phyloP scores from a whole-genome alignment of 2,329 filamentous ascomycete species.

The Mollisia scopiformis region DNA sequence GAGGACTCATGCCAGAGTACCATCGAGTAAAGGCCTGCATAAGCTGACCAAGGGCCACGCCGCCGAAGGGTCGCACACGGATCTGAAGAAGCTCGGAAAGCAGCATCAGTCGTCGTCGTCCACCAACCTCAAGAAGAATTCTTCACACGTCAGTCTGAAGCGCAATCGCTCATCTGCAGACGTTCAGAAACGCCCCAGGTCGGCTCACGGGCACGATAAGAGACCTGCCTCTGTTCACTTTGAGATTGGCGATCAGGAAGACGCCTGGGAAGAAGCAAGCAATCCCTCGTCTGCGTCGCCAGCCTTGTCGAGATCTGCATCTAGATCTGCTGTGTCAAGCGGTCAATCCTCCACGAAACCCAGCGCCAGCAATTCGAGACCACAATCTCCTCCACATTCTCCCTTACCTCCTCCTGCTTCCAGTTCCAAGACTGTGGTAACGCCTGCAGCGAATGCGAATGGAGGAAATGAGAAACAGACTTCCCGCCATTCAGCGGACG shows the following conservation, averaged over 20 bases:
- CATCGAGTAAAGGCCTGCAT: constrained; percentile 34
- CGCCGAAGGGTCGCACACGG: constrained; percentile 31
- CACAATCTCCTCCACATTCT: constrained; percentile 33
- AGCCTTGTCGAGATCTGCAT: constrained; percentile 52
- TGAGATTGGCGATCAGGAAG: constrained; percentile 58
- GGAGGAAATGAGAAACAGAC: constrained; percentile 34
- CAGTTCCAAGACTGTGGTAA: too few relatives aligned
- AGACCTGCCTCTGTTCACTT: constrained; percentile 63
- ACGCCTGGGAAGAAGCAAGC: constrained; percentile 71
- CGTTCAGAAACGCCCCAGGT: constrained; percentile 53
- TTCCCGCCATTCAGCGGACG: constrained; percentile 53
- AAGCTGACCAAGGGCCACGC: constrained; percentile 32
- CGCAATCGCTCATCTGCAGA: constrained; percentile 64
- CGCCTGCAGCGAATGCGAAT: constrained; percentile 15
- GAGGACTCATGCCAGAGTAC: constrained; percentile 31
- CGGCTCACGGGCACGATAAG: constrained; percentile 53
- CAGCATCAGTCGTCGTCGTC: constrained; percentile 33
- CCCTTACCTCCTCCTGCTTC: constrained; percentile 11
- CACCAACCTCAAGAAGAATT: constrained; percentile 51
- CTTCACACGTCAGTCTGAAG: constrained; percentile 58
- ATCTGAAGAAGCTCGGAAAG: constrained; percentile 31
- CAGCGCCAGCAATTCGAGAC: constrained; percentile 35
- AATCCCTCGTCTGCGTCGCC: constrained; percentile 58
- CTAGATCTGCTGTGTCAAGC: constrained; percentile 35
- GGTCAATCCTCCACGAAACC: constrained; percentile 50